Base-by-base conservation (phyloP, 371 early-diverging fungal species). In the Lichtheimia corymbifera region DNA sequence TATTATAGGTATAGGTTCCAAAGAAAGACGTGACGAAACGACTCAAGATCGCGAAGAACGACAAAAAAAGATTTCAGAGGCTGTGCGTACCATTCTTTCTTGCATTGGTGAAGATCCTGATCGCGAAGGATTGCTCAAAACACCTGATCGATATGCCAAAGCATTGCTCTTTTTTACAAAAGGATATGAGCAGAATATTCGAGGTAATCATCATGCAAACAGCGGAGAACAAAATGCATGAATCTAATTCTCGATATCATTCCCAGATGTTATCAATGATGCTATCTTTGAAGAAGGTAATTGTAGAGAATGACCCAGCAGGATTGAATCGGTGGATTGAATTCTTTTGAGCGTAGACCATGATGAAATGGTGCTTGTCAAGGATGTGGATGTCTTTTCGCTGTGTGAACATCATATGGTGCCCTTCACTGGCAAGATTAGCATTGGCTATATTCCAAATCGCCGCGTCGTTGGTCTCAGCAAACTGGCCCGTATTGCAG, bases 371-470 rank as follows among this genome's bases (percentile, higher is more conserved):
- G 98, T 96, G 22, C 91, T 98, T 80, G 96, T 97, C 17, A 93
- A 91, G 74, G 88, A 97, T 71, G 96, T 98, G 61, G 93, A 94
- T 62, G 86, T 97, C 2, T 96, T 94, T 70, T 95, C 96, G 15
- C 76, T 98, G 56, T 99, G 99, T 77, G 99, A 99, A 75, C 99
- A 99, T 76, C 99, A 99, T 68, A 84, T 98, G 88, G 98, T 99
- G 0, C 99, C 99, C 4, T 97, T 99, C 65, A 88, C 89, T 59
- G 97, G 98, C 61, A 97, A 94, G 87, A 89, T 98, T 58, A 85
- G 88, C 61, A 97, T 99, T 63, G 98, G 94, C 12, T 99, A 99
- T 75, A 93, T 99, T 61, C 97, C 99, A 22, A 93, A 97, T 70
- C 85, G 93, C 55, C 87, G 91, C 24, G 99, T 99, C 4, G 83